phyloP scores from a whole-genome alignment of 805 yeast species.

The Starmerella vitae region DNA sequence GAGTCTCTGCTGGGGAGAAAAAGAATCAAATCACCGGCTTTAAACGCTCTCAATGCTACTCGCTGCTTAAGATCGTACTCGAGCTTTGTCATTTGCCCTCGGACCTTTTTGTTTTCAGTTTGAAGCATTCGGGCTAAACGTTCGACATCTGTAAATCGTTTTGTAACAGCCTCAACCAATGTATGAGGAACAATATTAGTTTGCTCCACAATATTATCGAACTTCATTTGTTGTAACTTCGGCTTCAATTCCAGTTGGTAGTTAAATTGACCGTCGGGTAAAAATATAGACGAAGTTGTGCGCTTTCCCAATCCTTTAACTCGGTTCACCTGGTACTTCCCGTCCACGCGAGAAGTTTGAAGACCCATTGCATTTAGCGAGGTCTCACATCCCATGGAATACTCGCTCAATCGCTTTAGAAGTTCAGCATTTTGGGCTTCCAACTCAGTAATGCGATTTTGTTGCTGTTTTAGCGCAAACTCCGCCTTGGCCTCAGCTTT shows the following conservation, averaged over 20 bases:
- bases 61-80: constrained; percentile 33
- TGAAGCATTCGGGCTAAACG: constrained; percentile 73
- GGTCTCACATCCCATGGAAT: constrained; percentile 33
- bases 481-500: constrained; percentile 15
- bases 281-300: neutral
- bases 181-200: constrained; percentile 30
- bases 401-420: constrained; percentile 2
- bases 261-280: neutral
- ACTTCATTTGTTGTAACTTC: neutral
- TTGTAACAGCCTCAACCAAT: constrained; percentile 38
- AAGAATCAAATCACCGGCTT: constrained; percentile 61
- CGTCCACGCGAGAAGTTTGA: constrained; percentile 30
- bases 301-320: constrained; percentile 36
- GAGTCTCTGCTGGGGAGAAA: constrained; percentile 66
- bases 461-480: constrained; percentile 10
- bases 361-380: constrained; percentile 67
- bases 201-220: constrained; percentile 20
- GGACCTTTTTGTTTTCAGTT: constrained; percentile 47
- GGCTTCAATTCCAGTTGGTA: neutral
- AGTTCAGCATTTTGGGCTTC: constrained; percentile 10
- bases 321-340: constrained; percentile 34
- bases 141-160: constrained; percentile 81
- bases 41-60: constrained; percentile 55
- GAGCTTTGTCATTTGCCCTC: constrained; percentile 25
- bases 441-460: constrained; percentile 7